Base-by-base conservation (phyloP, 176 grass and related monocot genomes). In the Bonia amplexicaulis region DNA sequence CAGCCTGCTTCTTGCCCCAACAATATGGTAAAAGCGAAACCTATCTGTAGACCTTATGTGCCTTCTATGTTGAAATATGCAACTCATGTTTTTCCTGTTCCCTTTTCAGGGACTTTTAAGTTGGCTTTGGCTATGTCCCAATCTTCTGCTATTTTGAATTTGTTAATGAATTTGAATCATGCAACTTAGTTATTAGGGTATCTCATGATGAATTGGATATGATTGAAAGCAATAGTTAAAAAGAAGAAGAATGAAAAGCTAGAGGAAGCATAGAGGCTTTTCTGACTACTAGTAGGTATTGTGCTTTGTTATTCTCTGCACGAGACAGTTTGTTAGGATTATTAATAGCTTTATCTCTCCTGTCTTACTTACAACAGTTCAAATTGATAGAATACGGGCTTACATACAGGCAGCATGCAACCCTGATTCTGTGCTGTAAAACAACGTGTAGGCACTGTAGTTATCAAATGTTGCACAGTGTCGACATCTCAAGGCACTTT, bases 141-240 rank as follows among this genome's bases (percentile, higher is more conserved):
- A 25, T 4, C 37, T 57, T 58, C 33, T 78, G 37, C 6, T 82
- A 29, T 73, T 48, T 62, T 35, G 23, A 73, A 8, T 41, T 37
- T 82, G 25, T 73, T 62, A 44, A 12, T 45, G 68, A 62, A 46
- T 60, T 72, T 42, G 22, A 69, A 40, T 61, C n/a, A n/a, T 73
- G 69, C 41, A 49, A 73, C 25, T 71, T 73, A 70, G 58, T 72
- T 3, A 7, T 55, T 62, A 12, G 20, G 27, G 41, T n/a, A 41
- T 76, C 48, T 76, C 73, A 62, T 70, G 73, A 61, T 61, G 63
- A 69, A 63, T 54, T 75, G 49, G 29, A 76, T 83, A 71, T 64
- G 7, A 64, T 42, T 41, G 61, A 46, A 72, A 73, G 29, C 6
- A 40, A 45, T 58, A 73, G 65, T 66, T 45, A 71, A 72, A 42